Conservation (phyloP, 805 yeast species). For the Zygotorulaspora sp. region DNA sequence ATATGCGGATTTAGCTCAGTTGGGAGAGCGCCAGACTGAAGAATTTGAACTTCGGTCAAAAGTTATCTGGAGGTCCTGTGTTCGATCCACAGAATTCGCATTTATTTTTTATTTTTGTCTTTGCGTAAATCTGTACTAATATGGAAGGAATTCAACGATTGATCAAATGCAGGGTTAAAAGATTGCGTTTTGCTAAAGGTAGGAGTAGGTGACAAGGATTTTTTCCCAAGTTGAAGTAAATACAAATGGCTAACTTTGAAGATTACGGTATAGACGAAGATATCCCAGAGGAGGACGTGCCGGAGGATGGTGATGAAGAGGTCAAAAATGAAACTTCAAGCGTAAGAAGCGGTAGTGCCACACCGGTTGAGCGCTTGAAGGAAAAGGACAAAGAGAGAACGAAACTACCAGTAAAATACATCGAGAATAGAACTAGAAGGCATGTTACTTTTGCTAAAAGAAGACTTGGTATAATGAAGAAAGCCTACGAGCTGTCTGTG, state of each 20-base stretch:
- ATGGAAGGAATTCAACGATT: no score
- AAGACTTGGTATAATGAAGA: constrained; percentile 97
- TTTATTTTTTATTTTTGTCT: constrained; percentile 19
- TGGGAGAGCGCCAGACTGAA: constrained; percentile 45
- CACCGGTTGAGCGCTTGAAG: neutral
- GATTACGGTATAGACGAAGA: constrained; percentile 1
- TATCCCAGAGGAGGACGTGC: constrained; percentile 5
- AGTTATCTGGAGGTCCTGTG: constrained; percentile 63
- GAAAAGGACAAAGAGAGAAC: neutral
- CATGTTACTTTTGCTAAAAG: constrained; percentile 97
- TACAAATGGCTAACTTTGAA: neutral
- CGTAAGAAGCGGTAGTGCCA: constrained; percentile 6
- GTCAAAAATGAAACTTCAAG: neutral
- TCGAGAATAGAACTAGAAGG: constrained; percentile 91
- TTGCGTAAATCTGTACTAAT: no score
- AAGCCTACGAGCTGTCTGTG: constrained; percentile 92
- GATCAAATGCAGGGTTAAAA: no score
- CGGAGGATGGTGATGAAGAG: constrained; percentile 7
- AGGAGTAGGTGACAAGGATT: no score
- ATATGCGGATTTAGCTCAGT: constrained; percentile 41
- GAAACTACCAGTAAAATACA: constrained; percentile 59
- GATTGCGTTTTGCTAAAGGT: no score
- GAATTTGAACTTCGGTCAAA: constrained; percentile 24
- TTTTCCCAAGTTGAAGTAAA: neutral
- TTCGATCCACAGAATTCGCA: constrained; percentile 71